These are phyloP conservation scores for Micractinium conductrix DNA, from an alignment of 139 green algal species.

Conservation along the genomic window DNA sequence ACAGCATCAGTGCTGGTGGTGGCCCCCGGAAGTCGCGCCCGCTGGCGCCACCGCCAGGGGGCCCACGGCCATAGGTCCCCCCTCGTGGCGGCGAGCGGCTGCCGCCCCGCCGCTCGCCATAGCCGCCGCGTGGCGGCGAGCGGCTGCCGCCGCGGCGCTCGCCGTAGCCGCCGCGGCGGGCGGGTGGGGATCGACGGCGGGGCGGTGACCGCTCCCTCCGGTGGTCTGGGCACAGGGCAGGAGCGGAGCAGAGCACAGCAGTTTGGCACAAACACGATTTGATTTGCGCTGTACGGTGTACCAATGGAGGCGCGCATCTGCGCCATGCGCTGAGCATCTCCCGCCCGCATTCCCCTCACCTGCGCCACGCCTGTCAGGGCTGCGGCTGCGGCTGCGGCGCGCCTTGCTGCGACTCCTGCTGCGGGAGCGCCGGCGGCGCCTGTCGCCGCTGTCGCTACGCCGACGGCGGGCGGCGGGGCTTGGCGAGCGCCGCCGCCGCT, in stretches of 20 bases:
- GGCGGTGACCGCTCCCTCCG: conserved; percentile 13
- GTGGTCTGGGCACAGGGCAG: not conserved
- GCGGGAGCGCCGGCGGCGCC: conserved; percentile 5
- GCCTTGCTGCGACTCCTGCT: conserved; percentile 22
- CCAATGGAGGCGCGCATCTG: not conserved
- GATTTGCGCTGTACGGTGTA: not conserved
- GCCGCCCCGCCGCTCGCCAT: not conserved
- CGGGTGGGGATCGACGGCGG: not conserved
- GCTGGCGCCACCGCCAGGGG: too few relatives aligned
- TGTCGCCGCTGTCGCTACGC: not conserved
- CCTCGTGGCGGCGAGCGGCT: not conserved
- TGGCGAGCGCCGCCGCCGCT: not conserved
- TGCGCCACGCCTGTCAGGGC: not conserved
- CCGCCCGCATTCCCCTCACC: not conserved
- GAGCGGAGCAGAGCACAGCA: not conserved
- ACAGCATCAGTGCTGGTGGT: too few relatives aligned
- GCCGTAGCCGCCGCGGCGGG: not conserved
- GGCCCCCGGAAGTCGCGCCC: too few relatives aligned
- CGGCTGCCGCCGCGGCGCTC: not conserved
- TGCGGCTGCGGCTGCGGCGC: conserved; percentile 4
- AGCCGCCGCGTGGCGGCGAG: not conserved
- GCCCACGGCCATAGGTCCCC: not conserved
- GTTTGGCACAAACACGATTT: not conserved
- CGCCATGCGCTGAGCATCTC: not conserved
- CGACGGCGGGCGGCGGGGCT: not conserved